phyloP scores from a whole-genome alignment of 768 basidiomycete species.

The Leccinum variicolor region DNA sequence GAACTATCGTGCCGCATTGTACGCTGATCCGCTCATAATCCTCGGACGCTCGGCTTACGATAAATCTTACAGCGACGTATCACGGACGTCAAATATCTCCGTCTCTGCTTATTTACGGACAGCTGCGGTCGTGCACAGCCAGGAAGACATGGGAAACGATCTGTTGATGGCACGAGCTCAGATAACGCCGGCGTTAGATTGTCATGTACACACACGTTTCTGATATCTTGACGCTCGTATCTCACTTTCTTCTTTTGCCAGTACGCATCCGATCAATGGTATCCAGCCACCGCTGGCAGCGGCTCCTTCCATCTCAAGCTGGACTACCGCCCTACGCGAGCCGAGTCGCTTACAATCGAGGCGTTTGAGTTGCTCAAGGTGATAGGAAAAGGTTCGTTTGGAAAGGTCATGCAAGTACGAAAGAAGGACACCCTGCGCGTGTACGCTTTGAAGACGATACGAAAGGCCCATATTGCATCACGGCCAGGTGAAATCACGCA shows the following conservation, averaged over 20 bases:
- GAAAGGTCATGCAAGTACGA: conserved; percentile 99
- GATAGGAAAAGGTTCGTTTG: conserved; percentile 96
- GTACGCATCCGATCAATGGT: conserved; percentile 92
- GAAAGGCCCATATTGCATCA: conserved; percentile 96
- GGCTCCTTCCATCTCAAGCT: conserved; percentile 97
- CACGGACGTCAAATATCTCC: conserved; percentile 87
- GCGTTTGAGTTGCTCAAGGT: conserved; percentile 96
- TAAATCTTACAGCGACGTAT: conserved; percentile 74
- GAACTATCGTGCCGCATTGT: conserved; percentile 97
- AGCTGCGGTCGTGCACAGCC: conserved; percentile 62
- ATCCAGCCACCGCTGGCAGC: conserved; percentile 73
- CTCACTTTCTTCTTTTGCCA: conserved; percentile 25
- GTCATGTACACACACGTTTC: conserved; percentile 49
- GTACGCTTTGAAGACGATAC: conserved; percentile 97
- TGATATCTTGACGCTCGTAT: background rate
- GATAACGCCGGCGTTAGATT: conserved; percentile 78
- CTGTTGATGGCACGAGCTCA: conserved; percentile 91
- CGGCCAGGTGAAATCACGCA: conserved; percentile 97
- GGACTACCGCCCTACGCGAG: conserved; percentile 84
- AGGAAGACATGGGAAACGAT: conserved; percentile 97
- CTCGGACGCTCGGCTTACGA: conserved; percentile 4
- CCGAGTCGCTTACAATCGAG: conserved; percentile 89
- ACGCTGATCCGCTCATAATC: conserved; percentile 31
- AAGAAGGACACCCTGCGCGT: conserved; percentile 98
- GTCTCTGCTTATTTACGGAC: conserved; percentile 92